Evolutionary conservation across 2,329 filamentous ascomycete species (phyloP).

Genomic region (Beauveria sp.): DNA sequence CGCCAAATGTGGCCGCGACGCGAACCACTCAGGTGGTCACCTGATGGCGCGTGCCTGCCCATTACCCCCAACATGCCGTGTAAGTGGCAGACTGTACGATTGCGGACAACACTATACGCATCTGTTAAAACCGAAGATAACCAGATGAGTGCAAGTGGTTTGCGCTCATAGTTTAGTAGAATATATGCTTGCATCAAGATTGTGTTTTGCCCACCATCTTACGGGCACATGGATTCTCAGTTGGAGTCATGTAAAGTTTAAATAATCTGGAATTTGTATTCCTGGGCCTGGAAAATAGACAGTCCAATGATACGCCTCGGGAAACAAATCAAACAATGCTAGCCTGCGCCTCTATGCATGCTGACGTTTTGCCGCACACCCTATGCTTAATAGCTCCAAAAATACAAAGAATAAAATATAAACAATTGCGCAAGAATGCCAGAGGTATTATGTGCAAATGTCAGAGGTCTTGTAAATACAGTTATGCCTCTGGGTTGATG

Average conservation of each 20-base stretch:
- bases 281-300: constrained; percentile 9
- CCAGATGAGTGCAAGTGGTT: too few species aligned
- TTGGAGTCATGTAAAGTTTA: neutral
- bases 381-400: constrained; percentile 1
- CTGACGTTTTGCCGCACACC: constrained; percentile 12
- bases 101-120: too few species aligned
- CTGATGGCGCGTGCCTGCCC: constrained; percentile 17
- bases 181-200: too few species aligned
- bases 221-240: too few species aligned
- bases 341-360: constrained; percentile 17
- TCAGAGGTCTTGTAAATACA: constrained; percentile 8
- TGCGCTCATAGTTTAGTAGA: too few species aligned
- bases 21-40: constrained; percentile 31
- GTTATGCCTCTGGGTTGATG: constrained; percentile 18
- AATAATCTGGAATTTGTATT: constrained; percentile 1
- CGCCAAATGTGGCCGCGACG: constrained; percentile 20
- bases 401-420: constrained; percentile 5
- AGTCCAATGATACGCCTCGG: constrained; percentile 8
- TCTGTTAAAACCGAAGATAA: too few species aligned
- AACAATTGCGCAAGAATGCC: neutral
- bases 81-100: too few species aligned
- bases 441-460: constrained; percentile 9
- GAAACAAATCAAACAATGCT: constrained; percentile 13
- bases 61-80: neutral
- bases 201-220: too few species aligned